Conservation (phyloP, 2,329 filamentous ascomycete species). For the Cladosporium sp. region DNA sequence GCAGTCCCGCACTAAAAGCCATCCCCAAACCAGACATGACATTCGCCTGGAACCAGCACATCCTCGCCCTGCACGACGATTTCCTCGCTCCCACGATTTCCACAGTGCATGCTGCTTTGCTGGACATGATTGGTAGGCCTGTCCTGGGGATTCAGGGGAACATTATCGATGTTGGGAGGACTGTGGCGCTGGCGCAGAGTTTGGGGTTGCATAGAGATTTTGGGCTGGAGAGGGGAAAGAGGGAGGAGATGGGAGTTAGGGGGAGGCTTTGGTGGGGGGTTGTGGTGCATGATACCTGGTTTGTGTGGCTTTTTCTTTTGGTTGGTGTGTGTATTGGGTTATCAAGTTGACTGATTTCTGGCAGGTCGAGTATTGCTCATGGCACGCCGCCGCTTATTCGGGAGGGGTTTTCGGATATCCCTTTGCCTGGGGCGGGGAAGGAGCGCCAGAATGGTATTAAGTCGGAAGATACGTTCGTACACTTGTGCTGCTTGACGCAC, state of each 20-base stretch:
- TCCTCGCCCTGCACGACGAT: constrained; percentile 38
- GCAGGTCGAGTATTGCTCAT: constrained; percentile 50
- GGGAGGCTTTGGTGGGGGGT: constrained; percentile 55
- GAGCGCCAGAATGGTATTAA: constrained; percentile 15
- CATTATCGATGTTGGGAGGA: constrained; percentile 49
- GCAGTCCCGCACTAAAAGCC: constrained; percentile 32
- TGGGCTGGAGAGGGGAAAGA: constrained; percentile 48
- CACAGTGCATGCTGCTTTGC: constrained; percentile 35
- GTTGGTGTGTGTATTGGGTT: too few species aligned
- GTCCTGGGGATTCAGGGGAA: constrained; percentile 42
- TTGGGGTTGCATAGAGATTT: constrained; percentile 53
- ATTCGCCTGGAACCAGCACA: constrained; percentile 39
- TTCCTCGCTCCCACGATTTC: constrained; percentile 37
- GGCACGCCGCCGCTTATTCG: constrained; percentile 51
- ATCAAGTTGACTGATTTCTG: constrained; percentile 15
- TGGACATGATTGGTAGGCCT: constrained; percentile 38
- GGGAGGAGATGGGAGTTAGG: constrained; percentile 48
- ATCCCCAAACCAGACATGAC: constrained; percentile 34
- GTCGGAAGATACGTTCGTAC: constrained; percentile 48
- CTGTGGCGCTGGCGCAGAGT: constrained; percentile 52
- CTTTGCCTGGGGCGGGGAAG: constrained; percentile 45
- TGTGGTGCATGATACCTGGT: constrained; percentile 52
- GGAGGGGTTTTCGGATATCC: constrained; percentile 52
- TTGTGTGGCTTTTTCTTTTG: constrained; percentile 8
- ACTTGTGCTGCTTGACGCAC: constrained; percentile 47